These are phyloP conservation scores for Erodium chrysanthum DNA, from an alignment of 441 rosid species.

Conservation along the genomic window DNA sequence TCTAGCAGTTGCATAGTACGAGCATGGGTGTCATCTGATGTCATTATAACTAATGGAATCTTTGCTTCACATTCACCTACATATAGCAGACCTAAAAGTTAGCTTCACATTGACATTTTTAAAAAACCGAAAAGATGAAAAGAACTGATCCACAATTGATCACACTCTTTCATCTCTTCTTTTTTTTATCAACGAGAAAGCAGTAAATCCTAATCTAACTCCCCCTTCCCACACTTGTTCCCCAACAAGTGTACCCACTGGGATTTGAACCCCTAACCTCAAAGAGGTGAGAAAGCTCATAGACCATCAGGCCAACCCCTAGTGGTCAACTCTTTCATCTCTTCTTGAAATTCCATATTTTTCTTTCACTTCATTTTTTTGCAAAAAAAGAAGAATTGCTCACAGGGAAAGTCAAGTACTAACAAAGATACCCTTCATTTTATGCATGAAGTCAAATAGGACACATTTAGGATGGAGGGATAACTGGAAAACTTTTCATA, in stretches of 20 bases:
- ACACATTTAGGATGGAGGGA: not conserved
- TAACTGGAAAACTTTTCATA: not conserved
- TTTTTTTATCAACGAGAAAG: too few species aligned
- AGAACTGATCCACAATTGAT: not conserved
- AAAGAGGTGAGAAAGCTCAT: too few species aligned
- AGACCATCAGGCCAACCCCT: too few species aligned
- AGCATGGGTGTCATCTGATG: slow-evolving; percentile 89
- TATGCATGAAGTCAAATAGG: not conserved
- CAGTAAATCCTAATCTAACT: not conserved
- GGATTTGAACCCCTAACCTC: too few species aligned
- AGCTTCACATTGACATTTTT: not conserved
- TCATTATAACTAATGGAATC: slow-evolving; percentile 88
- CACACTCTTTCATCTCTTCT: not conserved
- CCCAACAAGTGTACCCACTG: too few species aligned
- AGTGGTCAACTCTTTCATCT: not conserved
- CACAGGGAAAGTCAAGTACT: not conserved
- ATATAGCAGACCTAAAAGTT: not conserved
- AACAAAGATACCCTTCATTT: not conserved
- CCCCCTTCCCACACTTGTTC: too few species aligned
- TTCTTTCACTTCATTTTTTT: not conserved
- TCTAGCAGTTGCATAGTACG: slow-evolving; percentile 61
- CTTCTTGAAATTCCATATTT: too few species aligned
- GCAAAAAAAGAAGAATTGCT: not conserved
- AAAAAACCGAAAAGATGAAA: not conserved
- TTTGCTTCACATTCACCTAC: slow-evolving; percentile 45